Conservation (phyloP, 2,329 filamentous ascomycete genomes). For the Coniosporium uncinatum region DNA sequence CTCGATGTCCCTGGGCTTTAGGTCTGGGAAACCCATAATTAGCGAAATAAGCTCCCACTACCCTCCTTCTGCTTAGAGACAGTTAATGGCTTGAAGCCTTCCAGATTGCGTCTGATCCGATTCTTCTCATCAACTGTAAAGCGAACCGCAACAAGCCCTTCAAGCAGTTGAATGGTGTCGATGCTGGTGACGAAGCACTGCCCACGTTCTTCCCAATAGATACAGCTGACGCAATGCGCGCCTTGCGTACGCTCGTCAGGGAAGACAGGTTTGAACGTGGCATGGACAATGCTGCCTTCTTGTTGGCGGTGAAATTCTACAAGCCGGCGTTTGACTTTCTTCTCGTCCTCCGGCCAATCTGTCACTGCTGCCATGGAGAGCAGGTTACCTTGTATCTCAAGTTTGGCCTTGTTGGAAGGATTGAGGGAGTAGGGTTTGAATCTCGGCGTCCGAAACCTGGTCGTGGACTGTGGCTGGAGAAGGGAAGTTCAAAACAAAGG, state of each 20-base stretch:
- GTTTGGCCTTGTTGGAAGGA: constrained; percentile 68
- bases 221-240: constrained; percentile 95
- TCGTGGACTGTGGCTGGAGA: too few relatives aligned
- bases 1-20: constrained; percentile 96
- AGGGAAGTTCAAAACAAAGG: too few relatives aligned
- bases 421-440: constrained; percentile 81
- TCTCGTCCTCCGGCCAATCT: constrained; percentile 80
- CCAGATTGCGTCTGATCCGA: constrained; percentile 89
- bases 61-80: constrained; percentile 91
- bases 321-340: constrained; percentile 71
- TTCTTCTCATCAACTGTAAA: constrained; percentile 99
- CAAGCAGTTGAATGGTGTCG: constrained; percentile 92
- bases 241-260: constrained; percentile 75
- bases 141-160: constrained; percentile 78
- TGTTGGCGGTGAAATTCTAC: constrained; percentile 87
- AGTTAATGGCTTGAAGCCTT: constrained; percentile 88
- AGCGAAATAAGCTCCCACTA: constrained; percentile 96
- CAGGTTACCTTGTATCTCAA: constrained; percentile 84
- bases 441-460: too few relatives aligned
- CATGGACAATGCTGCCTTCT: constrained; percentile 72
- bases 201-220: constrained; percentile 89
- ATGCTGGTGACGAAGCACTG: constrained; percentile 95
- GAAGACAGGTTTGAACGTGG: constrained; percentile 74
- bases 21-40: constrained; percentile 95
- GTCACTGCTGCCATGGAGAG: constrained; percentile 71